A percentile compares a stretch with the other conserved stretches of the same genome.
phyloP scores from a whole-genome alignment of 306 rosid species.

The Cicer pinnatifidum region DNA sequence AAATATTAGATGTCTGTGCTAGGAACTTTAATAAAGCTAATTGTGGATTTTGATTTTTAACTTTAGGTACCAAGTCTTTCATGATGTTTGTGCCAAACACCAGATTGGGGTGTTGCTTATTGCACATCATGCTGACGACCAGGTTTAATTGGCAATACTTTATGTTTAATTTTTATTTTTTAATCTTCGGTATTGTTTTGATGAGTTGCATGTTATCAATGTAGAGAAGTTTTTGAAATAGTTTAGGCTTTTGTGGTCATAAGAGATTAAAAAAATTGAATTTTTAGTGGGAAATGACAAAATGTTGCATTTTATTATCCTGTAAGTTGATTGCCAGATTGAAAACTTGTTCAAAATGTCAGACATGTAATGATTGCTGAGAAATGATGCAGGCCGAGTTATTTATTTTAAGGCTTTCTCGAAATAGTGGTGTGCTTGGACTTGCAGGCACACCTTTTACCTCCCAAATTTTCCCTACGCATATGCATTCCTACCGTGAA shows the following conservation, averaged over 20 bases:
- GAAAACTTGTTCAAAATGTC: slow-evolving; percentile 51
- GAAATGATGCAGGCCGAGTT: slow-evolving; percentile 93
- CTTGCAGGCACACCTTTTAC: slow-evolving; percentile 93
- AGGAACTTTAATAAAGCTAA: slow-evolving; percentile 31
- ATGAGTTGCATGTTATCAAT: slow-evolving; percentile 17
- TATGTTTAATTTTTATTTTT: neutral
- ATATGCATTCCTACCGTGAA: slow-evolving; percentile 45
- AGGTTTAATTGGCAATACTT: slow-evolving; percentile 56
- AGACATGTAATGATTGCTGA: slow-evolving; percentile 59
- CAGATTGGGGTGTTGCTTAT: slow-evolving; percentile 71
- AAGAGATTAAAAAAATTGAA: slow-evolving; percentile 17
- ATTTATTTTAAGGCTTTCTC: slow-evolving; percentile 90
- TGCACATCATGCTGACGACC: slow-evolving; percentile 97
- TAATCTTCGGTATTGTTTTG: slow-evolving; percentile 20
- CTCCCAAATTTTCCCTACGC: slow-evolving; percentile 74
- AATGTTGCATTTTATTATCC: slow-evolving; percentile 34
- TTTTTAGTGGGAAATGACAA: slow-evolving; percentile 34
- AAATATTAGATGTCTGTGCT: neutral
- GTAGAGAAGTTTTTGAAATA: slow-evolving; percentile 32
- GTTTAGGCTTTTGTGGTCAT: slow-evolving; percentile 14
- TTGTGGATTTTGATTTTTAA: slow-evolving; percentile 16
- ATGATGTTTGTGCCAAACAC: slow-evolving; percentile 68
- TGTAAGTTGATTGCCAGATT: slow-evolving; percentile 43
- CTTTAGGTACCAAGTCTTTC: slow-evolving; percentile 74
- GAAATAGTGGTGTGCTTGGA: slow-evolving; percentile 91